These are phyloP conservation scores for Adiantum capillusveneris DNA, from an alignment of 75 land plant genomes.

Conservation along the genomic window DNA sequence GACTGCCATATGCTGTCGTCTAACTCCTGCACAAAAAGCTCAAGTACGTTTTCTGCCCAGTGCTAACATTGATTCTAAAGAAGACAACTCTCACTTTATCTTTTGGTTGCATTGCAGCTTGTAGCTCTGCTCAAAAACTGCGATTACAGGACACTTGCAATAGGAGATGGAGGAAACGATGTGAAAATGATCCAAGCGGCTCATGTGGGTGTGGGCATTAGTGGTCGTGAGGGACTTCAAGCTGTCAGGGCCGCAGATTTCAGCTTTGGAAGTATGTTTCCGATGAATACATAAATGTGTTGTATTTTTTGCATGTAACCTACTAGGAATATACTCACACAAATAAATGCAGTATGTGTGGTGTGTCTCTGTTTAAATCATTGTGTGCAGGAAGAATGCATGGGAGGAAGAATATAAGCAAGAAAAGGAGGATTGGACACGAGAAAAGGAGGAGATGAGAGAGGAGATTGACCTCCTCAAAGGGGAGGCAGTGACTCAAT, in stretches of 20 bases:
- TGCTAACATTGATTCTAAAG: too few relatives aligned
- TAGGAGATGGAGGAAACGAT: conserved; percentile 99
- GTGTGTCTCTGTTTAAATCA: too few relatives aligned
- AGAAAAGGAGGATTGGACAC: too few relatives aligned
- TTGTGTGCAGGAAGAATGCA: too few relatives aligned
- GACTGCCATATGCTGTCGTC: conserved; percentile 97
- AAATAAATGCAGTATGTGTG: too few relatives aligned
- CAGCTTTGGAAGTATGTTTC: conserved; percentile 84
- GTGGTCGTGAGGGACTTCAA: conserved; percentile 95
- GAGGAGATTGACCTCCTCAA: too few relatives aligned
- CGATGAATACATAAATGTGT: not conserved
- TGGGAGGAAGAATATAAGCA: too few relatives aligned
- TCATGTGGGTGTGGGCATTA: conserved; percentile 96
- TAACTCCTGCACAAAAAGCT: conserved; percentile 96
- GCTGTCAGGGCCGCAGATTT: conserved; percentile 98
- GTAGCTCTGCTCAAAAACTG: conserved; percentile 82
- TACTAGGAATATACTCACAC: too few relatives aligned
- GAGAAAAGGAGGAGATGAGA: too few relatives aligned
- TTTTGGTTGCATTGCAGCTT: conserved; percentile 50
- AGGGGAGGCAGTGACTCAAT: too few relatives aligned
- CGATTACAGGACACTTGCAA: conserved; percentile 91
- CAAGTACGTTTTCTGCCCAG: conserved; percentile 44
- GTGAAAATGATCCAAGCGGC: conserved; percentile 98
- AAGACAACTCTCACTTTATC: too few relatives aligned
- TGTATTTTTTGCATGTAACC: too few relatives aligned